Conservation (phyloP, 2,329 filamentous ascomycete species). For the Trichoderma endophyticum region DNA sequence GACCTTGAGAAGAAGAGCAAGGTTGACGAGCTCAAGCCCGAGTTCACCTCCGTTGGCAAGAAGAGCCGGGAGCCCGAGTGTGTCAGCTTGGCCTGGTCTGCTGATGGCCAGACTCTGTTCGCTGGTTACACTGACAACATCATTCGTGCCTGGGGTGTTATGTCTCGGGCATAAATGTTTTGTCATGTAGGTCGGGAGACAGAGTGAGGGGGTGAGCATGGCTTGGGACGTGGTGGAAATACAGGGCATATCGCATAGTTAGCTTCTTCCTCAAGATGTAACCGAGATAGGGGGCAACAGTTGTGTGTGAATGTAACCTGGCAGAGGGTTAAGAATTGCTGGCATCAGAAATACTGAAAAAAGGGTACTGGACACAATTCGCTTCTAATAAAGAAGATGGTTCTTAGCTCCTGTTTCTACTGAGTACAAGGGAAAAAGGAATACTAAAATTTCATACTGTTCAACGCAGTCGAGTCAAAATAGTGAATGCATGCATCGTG, state of each 20-base stretch:
- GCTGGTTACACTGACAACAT: conserved; percentile 99
- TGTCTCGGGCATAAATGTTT: conserved; percentile 75
- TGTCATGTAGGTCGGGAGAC: conserved; percentile 3
- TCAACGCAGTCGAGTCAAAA: background rate
- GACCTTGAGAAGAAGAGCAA: conserved; percentile 99
- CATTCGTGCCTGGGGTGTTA: conserved; percentile 96
- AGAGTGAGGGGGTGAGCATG: background rate
- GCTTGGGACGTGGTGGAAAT: conserved; percentile 10
- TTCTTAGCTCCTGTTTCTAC: conserved; percentile 16
- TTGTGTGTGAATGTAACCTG: conserved; percentile 3
- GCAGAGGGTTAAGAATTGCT: conserved; percentile 11
- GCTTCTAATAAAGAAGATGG: conserved; percentile 16
- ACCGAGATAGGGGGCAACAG: conserved; percentile 11
- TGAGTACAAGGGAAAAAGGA: conserved; percentile 11
- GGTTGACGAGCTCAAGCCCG: conserved; percentile 99
- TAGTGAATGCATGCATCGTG: background rate
- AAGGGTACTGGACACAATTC: conserved; percentile 17
- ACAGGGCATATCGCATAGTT: conserved; percentile 16
- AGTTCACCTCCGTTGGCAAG: conserved; percentile 96
- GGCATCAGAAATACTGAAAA: conserved; percentile 12
- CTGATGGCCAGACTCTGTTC: conserved; percentile 98
- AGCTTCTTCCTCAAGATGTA: conserved; percentile 13
- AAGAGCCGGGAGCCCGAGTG: conserved; percentile 99
- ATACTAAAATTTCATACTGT: conserved; percentile 13
- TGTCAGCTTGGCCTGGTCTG: conserved; percentile 94